Percentiles rank a stretch among this genome's conserved stretches.
These are phyloP conservation scores for Podospora didyma DNA, from an alignment of 495 filamentous ascomycete species.

Conservation along the genomic window DNA sequence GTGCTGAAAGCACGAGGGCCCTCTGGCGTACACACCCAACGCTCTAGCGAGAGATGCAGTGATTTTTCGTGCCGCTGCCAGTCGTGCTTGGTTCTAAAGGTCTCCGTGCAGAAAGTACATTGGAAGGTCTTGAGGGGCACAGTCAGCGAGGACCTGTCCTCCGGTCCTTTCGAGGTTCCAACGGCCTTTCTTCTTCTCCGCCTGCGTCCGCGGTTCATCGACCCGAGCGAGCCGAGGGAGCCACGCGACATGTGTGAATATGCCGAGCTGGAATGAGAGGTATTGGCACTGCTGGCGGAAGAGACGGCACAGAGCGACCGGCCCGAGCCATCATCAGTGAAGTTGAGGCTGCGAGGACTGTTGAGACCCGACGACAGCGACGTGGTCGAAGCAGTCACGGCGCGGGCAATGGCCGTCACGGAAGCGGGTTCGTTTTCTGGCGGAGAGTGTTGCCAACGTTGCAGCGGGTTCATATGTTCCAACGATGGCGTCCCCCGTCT, in stretches of 20 bases:
- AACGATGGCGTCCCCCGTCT: conserved; percentile 44
- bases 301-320: conserved; percentile 65
- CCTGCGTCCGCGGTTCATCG: conserved; percentile 57
- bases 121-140: conserved; percentile 59
- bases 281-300: conserved; percentile 69
- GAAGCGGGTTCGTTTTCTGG: conserved; percentile 85
- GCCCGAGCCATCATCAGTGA: conserved; percentile 63
- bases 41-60: conserved; percentile 70
- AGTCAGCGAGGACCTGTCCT: conserved; percentile 14
- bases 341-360: conserved; percentile 50
- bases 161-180: conserved; percentile 31
- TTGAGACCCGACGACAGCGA: conserved; percentile 50
- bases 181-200: conserved; percentile 61
- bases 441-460: conserved; percentile 82
- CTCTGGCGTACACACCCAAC: conserved; percentile 73
- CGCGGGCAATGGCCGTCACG: conserved; percentile 72
- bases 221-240: conserved; percentile 64
- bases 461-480: conserved; percentile 72
- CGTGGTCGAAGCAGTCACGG: conserved; percentile 56
- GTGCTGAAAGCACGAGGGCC: conserved; percentile 52
- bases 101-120: conserved; percentile 81
- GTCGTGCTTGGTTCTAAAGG: conserved; percentile 79
- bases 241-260: conserved; percentile 64
- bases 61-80: conserved; percentile 84
- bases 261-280: conserved; percentile 66